Conservation (phyloP, 495 filamentous ascomycete genomes). For the Penicillium cataractarum region DNA sequence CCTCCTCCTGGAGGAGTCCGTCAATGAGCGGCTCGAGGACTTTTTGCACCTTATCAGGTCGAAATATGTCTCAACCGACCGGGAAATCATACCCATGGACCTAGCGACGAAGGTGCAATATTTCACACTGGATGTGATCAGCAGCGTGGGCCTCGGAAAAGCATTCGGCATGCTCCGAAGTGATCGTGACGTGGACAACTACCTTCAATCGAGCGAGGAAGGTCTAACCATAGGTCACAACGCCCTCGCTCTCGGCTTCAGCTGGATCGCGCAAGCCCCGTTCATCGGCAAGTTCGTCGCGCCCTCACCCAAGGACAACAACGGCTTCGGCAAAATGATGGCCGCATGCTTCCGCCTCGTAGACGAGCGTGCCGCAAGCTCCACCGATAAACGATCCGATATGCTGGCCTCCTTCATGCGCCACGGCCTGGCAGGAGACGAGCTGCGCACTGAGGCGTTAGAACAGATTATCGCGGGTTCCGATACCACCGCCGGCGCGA, state of each 20-base stretch:
- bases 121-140: conserved; percentile 52
- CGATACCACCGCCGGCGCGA: conserved; percentile 63
- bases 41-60: conserved; percentile 32
- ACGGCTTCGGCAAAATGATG: conserved; percentile 39
- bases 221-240: conserved; percentile 27
- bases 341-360: conserved; percentile 23
- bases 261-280: conserved; percentile 26
- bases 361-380: conserved; percentile 25
- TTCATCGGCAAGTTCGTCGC: conserved; percentile 30
- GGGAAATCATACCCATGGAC: conserved; percentile 36
- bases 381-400: conserved; percentile 29
- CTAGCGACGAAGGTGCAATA: conserved; percentile 43
- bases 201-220: conserved; percentile 43
- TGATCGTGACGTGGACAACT: conserved; percentile 55
- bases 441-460: conserved; percentile 35
- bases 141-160: conserved; percentile 44
- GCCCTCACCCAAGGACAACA: conserved; percentile 35
- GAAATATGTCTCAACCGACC: conserved; percentile 35
- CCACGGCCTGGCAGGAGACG: conserved; percentile 38
- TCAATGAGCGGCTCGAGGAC: conserved; percentile 35
- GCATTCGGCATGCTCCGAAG: conserved; percentile 43
- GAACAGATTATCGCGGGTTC: conserved; percentile 58
- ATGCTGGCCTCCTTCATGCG: conserved; percentile 44
- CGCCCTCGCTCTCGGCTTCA: conserved; percentile 26
- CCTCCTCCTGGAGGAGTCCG: conserved; percentile 30